These are phyloP conservation scores for Lasiodiplodia hormozganensis DNA, from an alignment of 2,329 filamentous ascomycete genomes.

Conservation along the genomic window DNA sequence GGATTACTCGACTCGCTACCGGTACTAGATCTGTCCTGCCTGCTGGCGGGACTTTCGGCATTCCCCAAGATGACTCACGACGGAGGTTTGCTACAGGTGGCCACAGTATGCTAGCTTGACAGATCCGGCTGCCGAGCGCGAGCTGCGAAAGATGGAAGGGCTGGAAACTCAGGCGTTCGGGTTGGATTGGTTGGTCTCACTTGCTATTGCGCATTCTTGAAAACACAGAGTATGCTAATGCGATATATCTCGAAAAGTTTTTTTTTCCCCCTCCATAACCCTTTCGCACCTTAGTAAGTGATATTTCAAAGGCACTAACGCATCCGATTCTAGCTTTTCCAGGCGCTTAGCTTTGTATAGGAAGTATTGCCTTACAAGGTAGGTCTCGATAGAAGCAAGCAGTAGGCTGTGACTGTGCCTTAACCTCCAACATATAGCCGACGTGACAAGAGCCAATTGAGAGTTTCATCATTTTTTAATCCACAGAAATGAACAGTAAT, in stretches of 20 bases:
- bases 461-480: too few relatives aligned
- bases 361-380: background rate
- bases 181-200: conserved; percentile 27
- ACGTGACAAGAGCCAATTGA: background rate
- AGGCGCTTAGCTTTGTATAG: too few relatives aligned
- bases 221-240: conserved; percentile 21
- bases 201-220: conserved; percentile 8
- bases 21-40: conserved; percentile 58
- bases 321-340: background rate
- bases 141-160: background rate
- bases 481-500: background rate
- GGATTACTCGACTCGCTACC: conserved; percentile 71
- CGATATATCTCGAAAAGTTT: conserved; percentile 13
- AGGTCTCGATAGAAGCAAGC: background rate
- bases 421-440: background rate
- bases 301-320: background rate
- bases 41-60: background rate
- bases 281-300: conserved; percentile 1
- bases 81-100: background rate
- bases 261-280: background rate
- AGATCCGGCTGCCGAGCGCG: background rate
- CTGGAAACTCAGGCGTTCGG: background rate
- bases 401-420: background rate
- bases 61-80: background rate
- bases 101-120: background rate